Conservation (phyloP, 2,329 filamentous ascomycete genomes). For the Acrocalymma vagum region DNA sequence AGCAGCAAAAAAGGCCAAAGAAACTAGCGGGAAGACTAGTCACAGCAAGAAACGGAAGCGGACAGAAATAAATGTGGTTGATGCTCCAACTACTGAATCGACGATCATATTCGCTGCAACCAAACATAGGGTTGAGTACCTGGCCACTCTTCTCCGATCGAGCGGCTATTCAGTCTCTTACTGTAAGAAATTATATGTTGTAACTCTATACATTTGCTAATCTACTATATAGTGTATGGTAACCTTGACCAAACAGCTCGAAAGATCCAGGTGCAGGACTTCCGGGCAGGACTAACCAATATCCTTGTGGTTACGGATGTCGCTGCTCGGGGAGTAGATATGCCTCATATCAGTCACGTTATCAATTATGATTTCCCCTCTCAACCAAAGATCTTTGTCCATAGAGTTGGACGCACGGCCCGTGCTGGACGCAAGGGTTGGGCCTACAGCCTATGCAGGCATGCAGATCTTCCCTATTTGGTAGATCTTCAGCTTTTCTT, state of each 20-base stretch:
- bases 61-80: constrained; percentile 61
- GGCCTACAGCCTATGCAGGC: constrained; percentile 91
- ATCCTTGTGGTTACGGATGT: constrained; percentile 97
- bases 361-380: constrained; percentile 99
- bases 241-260: constrained; percentile 93
- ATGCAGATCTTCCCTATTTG: constrained; percentile 89
- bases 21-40: constrained; percentile 54
- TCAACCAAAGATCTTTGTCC: constrained; percentile 95
- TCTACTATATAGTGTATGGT: constrained; percentile 73
- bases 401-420: constrained; percentile 94
- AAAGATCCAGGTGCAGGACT: constrained; percentile 90
- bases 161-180: constrained; percentile 91
- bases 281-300: constrained; percentile 83
- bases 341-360: constrained; percentile 93
- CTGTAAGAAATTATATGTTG: constrained; percentile 25
- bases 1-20: constrained; percentile 54
- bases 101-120: constrained; percentile 96
- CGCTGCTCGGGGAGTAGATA: constrained; percentile 96
- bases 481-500: constrained; percentile 95
- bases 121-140: constrained; percentile 96
- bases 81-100: constrained; percentile 85
- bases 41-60: constrained; percentile 78
- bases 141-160: constrained; percentile 79
- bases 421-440: constrained; percentile 92
- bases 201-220: constrained; percentile 4